These are phyloP conservation scores for Senna tora DNA, from an alignment of 306 rosid genomes.

Conservation along the genomic window DNA sequence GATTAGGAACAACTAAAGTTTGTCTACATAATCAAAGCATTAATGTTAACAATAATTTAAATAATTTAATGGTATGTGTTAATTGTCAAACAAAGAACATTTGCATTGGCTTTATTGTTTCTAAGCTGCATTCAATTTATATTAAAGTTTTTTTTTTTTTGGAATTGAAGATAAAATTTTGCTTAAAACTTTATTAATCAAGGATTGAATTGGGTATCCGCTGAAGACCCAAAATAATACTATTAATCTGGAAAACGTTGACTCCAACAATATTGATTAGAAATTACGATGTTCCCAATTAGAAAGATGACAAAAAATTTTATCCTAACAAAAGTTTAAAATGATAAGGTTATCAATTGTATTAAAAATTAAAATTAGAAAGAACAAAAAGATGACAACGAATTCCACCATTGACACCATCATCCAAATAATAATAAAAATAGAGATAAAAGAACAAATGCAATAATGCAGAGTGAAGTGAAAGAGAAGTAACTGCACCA, in stretches of 20 bases:
- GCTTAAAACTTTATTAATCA: neutral
- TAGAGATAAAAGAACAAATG: neutral
- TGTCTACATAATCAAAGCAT: too few species aligned
- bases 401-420: neutral
- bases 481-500: neutral
- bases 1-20: too few species aligned
- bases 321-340: neutral
- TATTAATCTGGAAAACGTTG: neutral
- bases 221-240: too few species aligned
- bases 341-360: neutral
- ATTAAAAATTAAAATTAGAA: neutral
- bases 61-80: too few species aligned
- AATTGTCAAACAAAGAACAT: too few species aligned
- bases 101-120: neutral
- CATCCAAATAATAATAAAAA: neutral
- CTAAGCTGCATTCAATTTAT: neutral
- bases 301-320: neutral
- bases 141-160: too few species aligned
- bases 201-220: neutral
- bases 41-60: too few species aligned
- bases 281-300: neutral
- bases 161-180: constrained; percentile 8
- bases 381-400: neutral
- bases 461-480: neutral
- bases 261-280: neutral